Conservation (phyloP, 2,329 filamentous ascomycete genomes). For the Arthrinium puccinioides region DNA sequence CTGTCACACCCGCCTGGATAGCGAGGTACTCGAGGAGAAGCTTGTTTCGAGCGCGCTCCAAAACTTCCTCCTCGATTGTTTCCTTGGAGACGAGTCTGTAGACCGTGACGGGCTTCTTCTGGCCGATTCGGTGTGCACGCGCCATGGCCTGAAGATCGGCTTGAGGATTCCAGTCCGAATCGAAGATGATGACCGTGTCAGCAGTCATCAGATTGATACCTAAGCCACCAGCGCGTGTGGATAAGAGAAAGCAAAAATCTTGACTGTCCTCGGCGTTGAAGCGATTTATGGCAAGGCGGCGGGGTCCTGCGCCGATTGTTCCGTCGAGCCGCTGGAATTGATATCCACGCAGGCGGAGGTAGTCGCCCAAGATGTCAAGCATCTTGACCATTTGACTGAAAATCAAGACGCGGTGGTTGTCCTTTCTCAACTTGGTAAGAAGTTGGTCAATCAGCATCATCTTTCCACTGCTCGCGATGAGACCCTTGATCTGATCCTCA, state of each 20-base stretch:
- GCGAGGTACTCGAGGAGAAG: conserved; percentile 95
- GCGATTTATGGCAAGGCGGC: conserved; percentile 92
- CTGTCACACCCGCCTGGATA: conserved; percentile 92
- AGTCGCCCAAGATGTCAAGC: conserved; percentile 92
- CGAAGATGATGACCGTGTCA: conserved; percentile 95
- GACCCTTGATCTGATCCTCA: conserved; percentile 83
- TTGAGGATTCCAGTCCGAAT: conserved; percentile 98
- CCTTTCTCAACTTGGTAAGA: conserved; percentile 85
- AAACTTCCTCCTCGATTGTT: conserved; percentile 94
- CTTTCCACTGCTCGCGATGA: conserved; percentile 96
- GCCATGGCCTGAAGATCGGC: conserved; percentile 98
- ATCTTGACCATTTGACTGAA: conserved; percentile 99
- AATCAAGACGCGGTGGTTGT: conserved; percentile 91
- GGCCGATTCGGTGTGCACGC: conserved; percentile 92
- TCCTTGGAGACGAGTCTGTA: conserved; percentile 97
- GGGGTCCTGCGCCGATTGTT: conserved; percentile 80
- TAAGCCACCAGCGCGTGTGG: conserved; percentile 91
- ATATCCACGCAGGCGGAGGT: conserved; percentile 87
- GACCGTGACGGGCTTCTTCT: conserved; percentile 92
- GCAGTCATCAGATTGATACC: conserved; percentile 99
- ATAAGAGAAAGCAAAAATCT: conserved; percentile 94
- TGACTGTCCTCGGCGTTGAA: conserved; percentile 92
- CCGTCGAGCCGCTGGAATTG: conserved; percentile 92
- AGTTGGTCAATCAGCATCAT: conserved; percentile 98
- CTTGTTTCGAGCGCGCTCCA: conserved; percentile 95